Conservation (phyloP, 148 eudicot genomes). For the Suaeda aralocaspica region DNA sequence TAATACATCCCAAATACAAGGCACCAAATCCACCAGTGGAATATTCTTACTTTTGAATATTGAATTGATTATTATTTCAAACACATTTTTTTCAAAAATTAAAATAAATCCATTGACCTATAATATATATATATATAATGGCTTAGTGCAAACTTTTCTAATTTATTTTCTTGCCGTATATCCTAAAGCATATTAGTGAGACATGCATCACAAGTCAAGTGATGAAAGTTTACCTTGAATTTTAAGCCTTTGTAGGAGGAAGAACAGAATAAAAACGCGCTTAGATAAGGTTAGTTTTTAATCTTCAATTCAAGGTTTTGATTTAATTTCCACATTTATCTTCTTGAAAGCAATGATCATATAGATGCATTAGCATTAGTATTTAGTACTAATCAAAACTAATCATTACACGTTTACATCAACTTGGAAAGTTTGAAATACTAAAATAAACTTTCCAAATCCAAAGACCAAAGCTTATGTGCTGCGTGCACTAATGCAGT, state of each 20-base stretch:
- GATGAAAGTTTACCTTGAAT: neutral
- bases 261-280: constrained; percentile 16
- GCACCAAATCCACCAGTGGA: too few relatives aligned
- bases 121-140: neutral
- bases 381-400: too few relatives aligned
- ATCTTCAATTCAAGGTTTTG: constrained; percentile 5
- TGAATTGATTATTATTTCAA: neutral
- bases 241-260: constrained; percentile 1
- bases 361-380: neutral
- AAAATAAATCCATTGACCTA: too few relatives aligned
- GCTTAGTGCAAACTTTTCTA: neutral
- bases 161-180: constrained; percentile 14
- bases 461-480: too few relatives aligned
- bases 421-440: too few relatives aligned
- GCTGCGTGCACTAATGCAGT: too few relatives aligned
- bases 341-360: neutral
- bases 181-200: neutral
- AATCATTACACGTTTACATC: too few relatives aligned
- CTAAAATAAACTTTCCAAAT: too few relatives aligned
- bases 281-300: too few relatives aligned
- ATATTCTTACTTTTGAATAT: neutral
- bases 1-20: too few relatives aligned
- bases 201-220: neutral
- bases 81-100: neutral
- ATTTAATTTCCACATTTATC: constrained; percentile 15